Evolutionary conservation across 805 yeast genomes (phyloP).

Genomic region (Pichia exigua): DNA sequence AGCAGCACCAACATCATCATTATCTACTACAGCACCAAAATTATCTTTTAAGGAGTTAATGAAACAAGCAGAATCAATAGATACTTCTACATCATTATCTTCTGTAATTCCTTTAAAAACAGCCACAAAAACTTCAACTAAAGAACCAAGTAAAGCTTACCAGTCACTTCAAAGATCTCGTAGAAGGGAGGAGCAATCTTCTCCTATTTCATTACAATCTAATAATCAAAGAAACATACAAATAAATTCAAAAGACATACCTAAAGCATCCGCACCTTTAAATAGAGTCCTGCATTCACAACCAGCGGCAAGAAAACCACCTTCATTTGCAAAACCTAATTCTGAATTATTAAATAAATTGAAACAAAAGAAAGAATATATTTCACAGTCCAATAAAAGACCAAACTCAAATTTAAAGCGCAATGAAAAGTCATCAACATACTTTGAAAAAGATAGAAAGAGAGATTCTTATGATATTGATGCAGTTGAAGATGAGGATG

Average conservation of each 20-base stretch:
- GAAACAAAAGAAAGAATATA: conserved; percentile 22
- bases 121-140: background rate
- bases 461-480: conserved; percentile 25
- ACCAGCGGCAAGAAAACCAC: background rate
- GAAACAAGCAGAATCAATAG: conserved; percentile 59
- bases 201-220: background rate
- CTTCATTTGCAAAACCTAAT: conserved; percentile 48
- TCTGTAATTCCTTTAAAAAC: conserved; percentile 24
- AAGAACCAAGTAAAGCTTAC: conserved; percentile 10
- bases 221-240: background rate
- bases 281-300: background rate
- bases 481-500: conserved; percentile 29
- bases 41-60: conserved; percentile 59
- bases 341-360: conserved; percentile 42
- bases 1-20: background rate
- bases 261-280: background rate
- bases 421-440: background rate
- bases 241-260: background rate
- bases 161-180: conserved; percentile 11
- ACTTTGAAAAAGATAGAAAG: background rate
- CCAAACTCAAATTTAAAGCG: background rate
- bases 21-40: conserved; percentile 28
- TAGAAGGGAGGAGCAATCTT: conserved; percentile 1
- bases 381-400: background rate
- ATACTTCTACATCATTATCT: conserved; percentile 39